Evolutionary conservation across 75 land plant species (phyloP), one percentile per base, ranked within the genome.

Genomic region (Picea sitchensis): DNA sequence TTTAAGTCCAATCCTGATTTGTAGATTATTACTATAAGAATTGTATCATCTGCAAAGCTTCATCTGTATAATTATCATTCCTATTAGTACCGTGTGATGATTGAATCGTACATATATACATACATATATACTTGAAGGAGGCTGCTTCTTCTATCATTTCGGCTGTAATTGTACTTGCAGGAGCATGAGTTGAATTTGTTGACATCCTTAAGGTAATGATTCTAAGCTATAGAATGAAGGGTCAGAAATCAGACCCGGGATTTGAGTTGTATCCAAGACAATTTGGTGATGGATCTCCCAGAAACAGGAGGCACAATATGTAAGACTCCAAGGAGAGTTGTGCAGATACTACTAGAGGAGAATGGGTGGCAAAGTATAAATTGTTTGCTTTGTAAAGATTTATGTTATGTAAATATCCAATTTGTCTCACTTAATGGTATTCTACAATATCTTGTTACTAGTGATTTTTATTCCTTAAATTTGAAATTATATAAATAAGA

Each of bases 331-430:
- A 67, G 44, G 54, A 71, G 73, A 71, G 26, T 44, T 41, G 51
- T 44, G 54, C 44, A 14, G 73, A n/a, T 15, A 20, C 23, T 20
- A 41, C 7, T 38, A 38, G 20, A 71, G 51, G 73, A 71, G 51
- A 36, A 18, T 71, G 51, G 73, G 44, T 44, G 73, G 47, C 36
- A 20, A 71, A 71, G 21, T 71, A 20, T n/a, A 41, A 64, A 23
- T 71, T 71, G 73, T 71, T 71, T 71, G 73, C 44, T 71, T 71
- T 71, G 73, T 69, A 69, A 69, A 71, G 20, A 71, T 51, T 51
- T 20, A 2, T 69, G 73, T 71, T 31, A 8, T 71, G 73, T 71
- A 71, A 8, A 71, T 38, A 71, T 44, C 44, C 73, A 71, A 71
- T 71, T 71, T 44, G 21, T 71, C 20, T 38, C 73, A 20, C 73